These are phyloP conservation scores for Paracoccidioides lutzii DNA, from an alignment of 2,329 filamentous ascomycete species.

Conservation along the genomic window DNA sequence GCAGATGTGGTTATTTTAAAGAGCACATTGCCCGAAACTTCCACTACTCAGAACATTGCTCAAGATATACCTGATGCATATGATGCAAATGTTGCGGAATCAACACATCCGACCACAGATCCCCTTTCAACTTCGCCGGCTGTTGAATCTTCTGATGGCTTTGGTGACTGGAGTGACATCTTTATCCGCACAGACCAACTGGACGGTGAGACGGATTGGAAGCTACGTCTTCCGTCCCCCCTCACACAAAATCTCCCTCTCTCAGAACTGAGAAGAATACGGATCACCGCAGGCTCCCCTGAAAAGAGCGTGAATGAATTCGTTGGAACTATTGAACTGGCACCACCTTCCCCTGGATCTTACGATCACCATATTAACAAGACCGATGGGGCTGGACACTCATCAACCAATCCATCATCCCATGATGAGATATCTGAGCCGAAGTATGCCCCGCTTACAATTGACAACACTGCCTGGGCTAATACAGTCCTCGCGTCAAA, in stretches of 20 bases:
- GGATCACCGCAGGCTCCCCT: conserved; percentile 73
- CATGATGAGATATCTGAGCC: conserved; percentile 14
- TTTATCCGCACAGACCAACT: conserved; percentile 97
- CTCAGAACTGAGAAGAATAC: conserved; percentile 53
- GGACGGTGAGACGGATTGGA: conserved; percentile 98
- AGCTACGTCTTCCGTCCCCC: conserved; percentile 74
- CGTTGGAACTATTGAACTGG: conserved; percentile 69
- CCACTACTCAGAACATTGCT: not conserved
- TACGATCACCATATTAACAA: conserved; percentile 34
- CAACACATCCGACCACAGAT: conserved; percentile 9
- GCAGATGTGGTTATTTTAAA: conserved; percentile 90
- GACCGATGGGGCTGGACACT: conserved; percentile 3
- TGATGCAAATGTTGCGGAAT: conserved; percentile 3
- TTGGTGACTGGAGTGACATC: conserved; percentile 55
- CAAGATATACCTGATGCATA: not conserved
- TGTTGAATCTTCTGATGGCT: conserved; percentile 23
- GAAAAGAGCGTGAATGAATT: conserved; percentile 94
- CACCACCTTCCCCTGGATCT: conserved; percentile 39
- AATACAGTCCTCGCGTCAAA: conserved; percentile 95
- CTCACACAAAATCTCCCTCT: conserved; percentile 67
- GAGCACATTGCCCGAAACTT: conserved; percentile 34
- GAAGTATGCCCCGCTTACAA: conserved; percentile 62
- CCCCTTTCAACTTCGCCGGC: conserved; percentile 10
- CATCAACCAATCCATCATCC: conserved; percentile 9
- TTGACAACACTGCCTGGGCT: conserved; percentile 97